phyloP scores from a whole-genome alignment of 2,329 filamentous ascomycete species.

The Rachicladosporium sp. region DNA sequence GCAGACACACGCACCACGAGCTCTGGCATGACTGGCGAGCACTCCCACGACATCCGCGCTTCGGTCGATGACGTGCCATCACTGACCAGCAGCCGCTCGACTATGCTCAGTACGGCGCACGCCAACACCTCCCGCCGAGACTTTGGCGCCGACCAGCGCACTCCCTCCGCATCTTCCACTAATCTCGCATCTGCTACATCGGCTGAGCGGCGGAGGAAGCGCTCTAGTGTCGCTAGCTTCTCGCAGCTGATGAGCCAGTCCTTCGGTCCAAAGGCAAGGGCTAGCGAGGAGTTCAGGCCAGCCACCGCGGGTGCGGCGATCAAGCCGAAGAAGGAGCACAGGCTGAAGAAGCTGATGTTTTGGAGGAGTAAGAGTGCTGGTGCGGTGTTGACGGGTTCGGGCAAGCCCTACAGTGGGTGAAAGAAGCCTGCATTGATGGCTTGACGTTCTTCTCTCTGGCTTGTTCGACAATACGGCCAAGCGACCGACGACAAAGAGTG shows the following conservation, averaged over 20 bases:
- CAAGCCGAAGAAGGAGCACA: conserved; percentile 50
- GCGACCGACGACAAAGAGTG: no score
- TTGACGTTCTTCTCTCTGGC: no score
- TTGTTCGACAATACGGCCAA: no score
- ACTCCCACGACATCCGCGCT: conserved; percentile 57
- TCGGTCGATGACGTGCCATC: conserved; percentile 66
- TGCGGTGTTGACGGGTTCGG: no score
- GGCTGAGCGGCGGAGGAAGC: conserved; percentile 50
- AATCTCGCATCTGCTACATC: conserved; percentile 21
- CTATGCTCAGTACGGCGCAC: conserved; percentile 59
- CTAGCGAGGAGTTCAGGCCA: conserved; percentile 20
- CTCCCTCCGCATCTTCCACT: conserved; percentile 29
- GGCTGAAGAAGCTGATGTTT: conserved; percentile 65
- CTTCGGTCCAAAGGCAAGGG: conserved; percentile 36
- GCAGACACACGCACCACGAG: conserved; percentile 58
- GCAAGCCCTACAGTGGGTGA: no score
- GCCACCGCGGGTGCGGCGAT: conserved; percentile 40
- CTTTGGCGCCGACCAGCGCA: conserved; percentile 18
- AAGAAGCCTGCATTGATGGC: no score
- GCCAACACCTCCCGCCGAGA: conserved; percentile 23
- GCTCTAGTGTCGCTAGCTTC: conserved; percentile 64
- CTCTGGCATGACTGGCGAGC: conserved; percentile 60
- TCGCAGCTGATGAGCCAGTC: conserved; percentile 64
- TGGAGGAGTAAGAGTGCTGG: conserved; percentile 44
- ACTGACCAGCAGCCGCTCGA: conserved; percentile 63